A percentile compares a stretch with the other conserved stretches of the same genome.
Evolutionary conservation across 2,329 filamentous ascomycete genomes (phyloP).

Genomic region (Hypoxylon rubiginosum): DNA sequence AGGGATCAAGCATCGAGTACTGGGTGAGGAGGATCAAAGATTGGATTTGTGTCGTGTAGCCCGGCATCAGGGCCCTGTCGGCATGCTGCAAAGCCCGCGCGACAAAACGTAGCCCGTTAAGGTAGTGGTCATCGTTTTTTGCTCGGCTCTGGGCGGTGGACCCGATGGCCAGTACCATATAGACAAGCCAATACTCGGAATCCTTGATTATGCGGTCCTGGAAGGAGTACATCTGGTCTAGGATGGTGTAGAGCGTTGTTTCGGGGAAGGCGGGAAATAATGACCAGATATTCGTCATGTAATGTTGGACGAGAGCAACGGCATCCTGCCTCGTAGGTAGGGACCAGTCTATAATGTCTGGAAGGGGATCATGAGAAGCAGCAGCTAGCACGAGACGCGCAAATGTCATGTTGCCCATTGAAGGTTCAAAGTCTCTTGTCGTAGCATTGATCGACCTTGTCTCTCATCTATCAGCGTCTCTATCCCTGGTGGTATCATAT

Average conservation of each 20-base stretch:
- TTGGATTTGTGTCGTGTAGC: slow-evolving; percentile 87
- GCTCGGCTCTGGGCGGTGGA: slow-evolving; percentile 79
- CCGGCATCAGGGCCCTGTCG: slow-evolving; percentile 86
- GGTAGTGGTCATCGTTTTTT: slow-evolving; percentile 74
- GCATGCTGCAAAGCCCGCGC: slow-evolving; percentile 79
- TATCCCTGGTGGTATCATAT: slow-evolving; percentile 1
- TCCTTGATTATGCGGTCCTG: slow-evolving; percentile 72
- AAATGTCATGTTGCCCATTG: slow-evolving; percentile 91
- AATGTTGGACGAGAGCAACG: slow-evolving; percentile 81
- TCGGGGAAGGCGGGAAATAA: slow-evolving; percentile 88
- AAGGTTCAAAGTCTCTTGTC: slow-evolving; percentile 91
- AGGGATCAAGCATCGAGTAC: slow-evolving; percentile 90
- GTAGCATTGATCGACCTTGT: slow-evolving; percentile 93
- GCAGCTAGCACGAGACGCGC: slow-evolving; percentile 89
- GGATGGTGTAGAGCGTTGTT: slow-evolving; percentile 79
- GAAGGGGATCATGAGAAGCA: slow-evolving; percentile 79
- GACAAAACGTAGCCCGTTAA: slow-evolving; percentile 68
- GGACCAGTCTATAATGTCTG: slow-evolving; percentile 69
- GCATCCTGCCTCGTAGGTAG: slow-evolving; percentile 80
- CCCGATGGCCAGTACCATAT: slow-evolving; percentile 89
- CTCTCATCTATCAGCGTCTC: slow-evolving; percentile 29
- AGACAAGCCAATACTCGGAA: slow-evolving; percentile 87
- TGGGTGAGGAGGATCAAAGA: slow-evolving; percentile 87
- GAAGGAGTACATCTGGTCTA: slow-evolving; percentile 85
- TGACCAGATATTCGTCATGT: slow-evolving; percentile 84